These are phyloP conservation scores for Coemansia sp. DNA, from an alignment of 192 early-diverging fungal genomes.

Conservation along the genomic window DNA sequence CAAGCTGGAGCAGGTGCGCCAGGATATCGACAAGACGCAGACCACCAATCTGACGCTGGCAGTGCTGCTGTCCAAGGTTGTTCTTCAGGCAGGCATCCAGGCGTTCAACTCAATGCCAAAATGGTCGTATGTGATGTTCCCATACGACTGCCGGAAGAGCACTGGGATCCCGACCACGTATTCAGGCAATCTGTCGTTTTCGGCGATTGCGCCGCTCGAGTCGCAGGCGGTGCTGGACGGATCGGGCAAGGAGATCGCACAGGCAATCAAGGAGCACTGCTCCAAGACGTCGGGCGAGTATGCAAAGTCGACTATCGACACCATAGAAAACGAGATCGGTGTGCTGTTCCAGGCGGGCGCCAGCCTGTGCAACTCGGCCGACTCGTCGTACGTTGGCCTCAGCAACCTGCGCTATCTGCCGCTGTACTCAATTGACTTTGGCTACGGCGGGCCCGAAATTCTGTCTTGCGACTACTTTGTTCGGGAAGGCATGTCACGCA, in stretches of 20 bases:
- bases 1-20: constrained; percentile 32
- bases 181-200: constrained; percentile 32
- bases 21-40: constrained; percentile 23
- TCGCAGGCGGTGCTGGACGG: background rate
- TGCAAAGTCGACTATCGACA: constrained; percentile 23
- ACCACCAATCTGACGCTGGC: constrained; percentile 16
- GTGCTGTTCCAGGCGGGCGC: constrained; percentile 28
- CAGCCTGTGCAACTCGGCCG: constrained; percentile 27
- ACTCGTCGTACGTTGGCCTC: constrained; percentile 31
- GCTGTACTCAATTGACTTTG: constrained; percentile 37
- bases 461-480: constrained; percentile 25
- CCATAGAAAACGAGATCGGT: constrained; percentile 31
- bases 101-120: constrained; percentile 11
- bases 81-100: constrained; percentile 21
- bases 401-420: constrained; percentile 34
- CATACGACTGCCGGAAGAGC: constrained; percentile 33
- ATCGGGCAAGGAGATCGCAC: constrained; percentile 20
- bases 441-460: constrained; percentile 26
- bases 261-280: constrained; percentile 22
- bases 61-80: constrained; percentile 17
- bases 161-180: constrained; percentile 20
- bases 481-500: constrained; percentile 32
- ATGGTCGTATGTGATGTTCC: constrained; percentile 25
- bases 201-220: constrained; percentile 19
- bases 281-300: constrained; percentile 18